These are phyloP conservation scores for Nyctanthes arbortristis DNA, from an alignment of 257 asterid genomes.

Conservation along the genomic window DNA sequence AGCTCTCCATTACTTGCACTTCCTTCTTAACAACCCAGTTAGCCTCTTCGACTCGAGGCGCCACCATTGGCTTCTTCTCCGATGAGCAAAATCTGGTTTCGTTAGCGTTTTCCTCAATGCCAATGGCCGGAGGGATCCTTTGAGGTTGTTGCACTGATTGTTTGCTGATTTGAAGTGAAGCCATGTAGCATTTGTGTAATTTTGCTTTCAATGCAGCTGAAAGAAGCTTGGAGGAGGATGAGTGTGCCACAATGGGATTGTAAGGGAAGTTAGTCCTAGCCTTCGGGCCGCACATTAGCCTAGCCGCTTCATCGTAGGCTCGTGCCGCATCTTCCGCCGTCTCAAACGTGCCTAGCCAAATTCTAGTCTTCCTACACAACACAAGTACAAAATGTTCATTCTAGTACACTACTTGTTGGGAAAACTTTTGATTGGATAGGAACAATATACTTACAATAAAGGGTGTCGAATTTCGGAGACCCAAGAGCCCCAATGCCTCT, in stretches of 20 bases:
- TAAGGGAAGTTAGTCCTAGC: slow-evolving; percentile 66
- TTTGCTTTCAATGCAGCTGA: slow-evolving; percentile 62
- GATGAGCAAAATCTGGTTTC: slow-evolving; percentile 18
- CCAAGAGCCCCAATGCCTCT: slow-evolving; percentile 92
- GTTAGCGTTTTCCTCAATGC: slow-evolving; percentile 1
- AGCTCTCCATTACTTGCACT: slow-evolving; percentile 22
- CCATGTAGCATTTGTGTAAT: slow-evolving; percentile 61
- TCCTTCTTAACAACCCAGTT: not conserved
- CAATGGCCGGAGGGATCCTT: not conserved
- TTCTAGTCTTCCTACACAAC: slow-evolving; percentile 56
- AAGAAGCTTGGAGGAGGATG: slow-evolving; percentile 43
- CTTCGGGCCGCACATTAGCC: slow-evolving; percentile 68
- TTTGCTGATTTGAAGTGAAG: slow-evolving; percentile 47
- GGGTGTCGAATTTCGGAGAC: slow-evolving; percentile 90
- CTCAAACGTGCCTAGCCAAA: slow-evolving; percentile 82
- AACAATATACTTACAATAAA: slow-evolving; percentile 39
- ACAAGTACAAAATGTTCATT: not conserved
- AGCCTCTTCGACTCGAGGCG: not conserved
- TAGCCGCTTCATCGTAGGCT: slow-evolving; percentile 83
- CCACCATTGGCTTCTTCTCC: slow-evolving; percentile 7
- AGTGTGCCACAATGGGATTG: slow-evolving; percentile 26
- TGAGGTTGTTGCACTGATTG: slow-evolving; percentile 10
- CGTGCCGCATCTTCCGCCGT: slow-evolving; percentile 79
- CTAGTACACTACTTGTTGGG: not conserved
- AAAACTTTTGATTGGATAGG: no score